These are phyloP conservation scores for Clavariopsis aquatica DNA, from an alignment of 495 filamentous ascomycete genomes.

Conservation along the genomic window DNA sequence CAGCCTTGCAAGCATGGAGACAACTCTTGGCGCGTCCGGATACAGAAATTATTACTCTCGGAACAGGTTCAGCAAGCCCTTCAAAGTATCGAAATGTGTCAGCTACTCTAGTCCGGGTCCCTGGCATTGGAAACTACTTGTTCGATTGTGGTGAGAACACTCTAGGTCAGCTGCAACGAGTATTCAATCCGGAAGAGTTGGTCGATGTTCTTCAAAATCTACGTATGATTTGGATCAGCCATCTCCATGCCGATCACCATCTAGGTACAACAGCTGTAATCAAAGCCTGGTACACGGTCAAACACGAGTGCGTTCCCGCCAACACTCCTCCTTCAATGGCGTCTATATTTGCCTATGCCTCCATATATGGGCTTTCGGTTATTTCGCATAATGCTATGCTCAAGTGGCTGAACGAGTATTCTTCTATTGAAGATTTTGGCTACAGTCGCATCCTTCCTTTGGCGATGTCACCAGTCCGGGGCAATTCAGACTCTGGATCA, in stretches of 20 bases:
- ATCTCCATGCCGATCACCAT: constrained; percentile 96
- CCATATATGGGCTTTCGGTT: constrained; percentile 57
- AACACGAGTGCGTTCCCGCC: constrained; percentile 37
- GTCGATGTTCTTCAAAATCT: constrained; percentile 73
- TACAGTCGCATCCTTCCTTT: constrained; percentile 60
- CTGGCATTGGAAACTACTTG: constrained; percentile 79
- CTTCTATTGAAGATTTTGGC: constrained; percentile 74
- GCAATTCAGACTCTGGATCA: constrained; percentile 1
- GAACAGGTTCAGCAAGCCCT: constrained; percentile 84
- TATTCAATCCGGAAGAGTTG: constrained; percentile 63
- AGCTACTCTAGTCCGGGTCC: constrained; percentile 78
- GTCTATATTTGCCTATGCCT: not conserved
- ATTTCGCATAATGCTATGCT: constrained; percentile 67
- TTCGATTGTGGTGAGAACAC: constrained; percentile 94
- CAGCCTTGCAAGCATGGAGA: constrained; percentile 46
- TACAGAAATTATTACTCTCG: constrained; percentile 80
- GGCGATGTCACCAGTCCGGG: constrained; percentile 25
- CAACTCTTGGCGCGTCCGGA: constrained; percentile 64
- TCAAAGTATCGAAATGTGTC: constrained; percentile 96
- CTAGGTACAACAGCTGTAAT: constrained; percentile 78
- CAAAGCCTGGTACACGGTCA: constrained; percentile 68
- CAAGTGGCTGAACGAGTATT: constrained; percentile 74
- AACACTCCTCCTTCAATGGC: not conserved
- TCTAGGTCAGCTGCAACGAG: constrained; percentile 81
- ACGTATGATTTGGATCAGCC: constrained; percentile 88